Percentiles rank a stretch among this genome's conserved stretches.
Conservation (phyloP, 75 land plant species). For the Isoetes taiwanensis region DNA sequence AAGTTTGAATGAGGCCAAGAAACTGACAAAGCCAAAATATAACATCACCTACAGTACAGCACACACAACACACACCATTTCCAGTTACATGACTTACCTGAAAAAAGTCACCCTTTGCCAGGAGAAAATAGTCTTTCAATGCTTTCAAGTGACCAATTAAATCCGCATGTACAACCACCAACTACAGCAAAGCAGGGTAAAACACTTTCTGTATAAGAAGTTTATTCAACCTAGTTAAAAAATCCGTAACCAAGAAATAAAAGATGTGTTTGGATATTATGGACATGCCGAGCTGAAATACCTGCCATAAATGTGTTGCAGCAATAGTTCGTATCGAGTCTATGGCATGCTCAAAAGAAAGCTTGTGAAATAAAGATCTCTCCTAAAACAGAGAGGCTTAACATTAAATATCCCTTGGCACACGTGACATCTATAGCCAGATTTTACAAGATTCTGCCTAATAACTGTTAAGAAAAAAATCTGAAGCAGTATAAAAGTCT, state of each 20-base stretch:
- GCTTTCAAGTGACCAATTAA: slow-evolving; percentile 95
- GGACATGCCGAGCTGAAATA: slow-evolving; percentile 15
- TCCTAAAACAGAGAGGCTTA: slow-evolving; percentile 25
- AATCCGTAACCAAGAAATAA: neutral
- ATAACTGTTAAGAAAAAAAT: neutral
- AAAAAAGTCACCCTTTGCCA: slow-evolving; percentile 98
- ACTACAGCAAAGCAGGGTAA: slow-evolving; percentile 30
- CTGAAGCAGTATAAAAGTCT: neutral
- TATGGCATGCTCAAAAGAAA: slow-evolving; percentile 77
- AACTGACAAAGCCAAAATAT: neutral
- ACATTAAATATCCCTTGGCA: neutral
- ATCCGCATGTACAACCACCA: slow-evolving; percentile 96
- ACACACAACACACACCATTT: too few relatives aligned
- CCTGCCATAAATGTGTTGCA: slow-evolving; percentile 99
- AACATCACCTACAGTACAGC: neutral
- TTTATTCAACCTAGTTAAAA: neutral
- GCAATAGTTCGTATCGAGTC: slow-evolving; percentile 77
- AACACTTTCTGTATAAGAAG: neutral
- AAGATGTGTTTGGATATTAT: neutral
- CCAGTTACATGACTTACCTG: slow-evolving; percentile 91
- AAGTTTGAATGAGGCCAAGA: neutral
- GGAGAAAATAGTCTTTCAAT: slow-evolving; percentile 89
- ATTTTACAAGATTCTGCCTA: neutral
- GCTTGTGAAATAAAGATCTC: slow-evolving; percentile 78
- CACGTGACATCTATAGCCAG: neutral